A percentile compares a stretch with the other conserved stretches of the same genome.
Conservation (phyloP, 805 yeast genomes). For the Candida chauliodis region DNA sequence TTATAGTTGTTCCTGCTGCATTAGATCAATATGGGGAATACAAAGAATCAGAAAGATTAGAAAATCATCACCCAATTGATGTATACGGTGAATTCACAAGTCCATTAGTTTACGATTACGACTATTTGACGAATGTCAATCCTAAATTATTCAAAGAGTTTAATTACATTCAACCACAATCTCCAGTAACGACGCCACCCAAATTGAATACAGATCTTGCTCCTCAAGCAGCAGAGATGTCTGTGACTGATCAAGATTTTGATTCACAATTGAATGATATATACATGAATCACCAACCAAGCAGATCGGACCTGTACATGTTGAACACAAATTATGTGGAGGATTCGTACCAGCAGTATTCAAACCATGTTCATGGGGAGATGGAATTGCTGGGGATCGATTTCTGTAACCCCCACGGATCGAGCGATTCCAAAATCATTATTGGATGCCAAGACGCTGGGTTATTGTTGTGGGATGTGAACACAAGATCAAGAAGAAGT, state of each 20-base stretch:
- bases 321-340: constrained; percentile 10
- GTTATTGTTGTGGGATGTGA: constrained; percentile 37
- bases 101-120: constrained; percentile 42
- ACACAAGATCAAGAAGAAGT: constrained; percentile 34
- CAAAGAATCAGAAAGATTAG: constrained; percentile 9
- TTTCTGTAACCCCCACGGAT: constrained; percentile 19
- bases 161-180: constrained; percentile 27
- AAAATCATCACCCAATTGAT: constrained; percentile 5
- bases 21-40: constrained; percentile 37
- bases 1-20: constrained; percentile 60
- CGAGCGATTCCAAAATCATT: constrained; percentile 22
- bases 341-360: constrained; percentile 12
- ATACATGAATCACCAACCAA: constrained; percentile 4
- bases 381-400: constrained; percentile 42
- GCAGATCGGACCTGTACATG: background rate
- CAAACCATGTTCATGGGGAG: constrained; percentile 39
- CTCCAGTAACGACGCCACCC: constrained; percentile 18
- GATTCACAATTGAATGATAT: constrained; percentile 8
- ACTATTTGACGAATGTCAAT: constrained; percentile 31
- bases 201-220: constrained; percentile 14
- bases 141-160: constrained; percentile 37
- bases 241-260: constrained; percentile 12
- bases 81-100: constrained; percentile 18
- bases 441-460: constrained; percentile 44
- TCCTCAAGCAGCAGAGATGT: background rate